Base-by-base conservation (phyloP, 331 rosid species). In the Dryas integrifolia region DNA sequence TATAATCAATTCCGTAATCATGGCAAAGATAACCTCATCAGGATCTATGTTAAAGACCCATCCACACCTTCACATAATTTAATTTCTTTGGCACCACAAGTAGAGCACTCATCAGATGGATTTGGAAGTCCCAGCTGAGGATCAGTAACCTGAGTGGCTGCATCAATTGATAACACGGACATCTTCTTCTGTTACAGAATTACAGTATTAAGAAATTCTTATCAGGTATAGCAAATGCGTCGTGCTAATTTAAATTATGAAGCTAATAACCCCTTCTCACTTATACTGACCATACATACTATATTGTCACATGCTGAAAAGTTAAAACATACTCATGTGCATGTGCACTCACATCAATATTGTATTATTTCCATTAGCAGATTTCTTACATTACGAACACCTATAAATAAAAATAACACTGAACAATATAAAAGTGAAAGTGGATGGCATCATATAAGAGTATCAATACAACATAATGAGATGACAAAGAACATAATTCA, bases 91-190 rank as follows among this genome's bases (percentile, higher is more conserved):
- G 99, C 81, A 69, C 93, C 96, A 80, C 99, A 95, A 73, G 90
- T 92, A 49, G 86, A 72, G 86, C 99, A 95, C 74, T 72, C 85
- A 7, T 15, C 60, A 67, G 89, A 83, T 13, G 78, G 82, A 87
- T 92, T 95, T 62, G 99, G 99, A 52, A 92, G 84, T 81, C 98
- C 99, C 88, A 95, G 75, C 74, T 67, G 84, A 69, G 98, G 80
- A 77, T 90, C 89, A 16, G 86, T 89, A 65, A 95, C 96, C 85
- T 92, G 90, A 24, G 82, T 77, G 2, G 14, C 72, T 58, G 92
- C 74, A 46, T 85, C 86, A 69, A 92, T 82, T 55, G 82, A 72
- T 72, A 85, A 41, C 43, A 79, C 81, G 45, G 94, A 81, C 47
- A 84, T 55, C n/a, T 80, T 87, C 72, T 86, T 92, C 99, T 95